phyloP scores from a whole-genome alignment of 345 rosid species.

The Corchorus capsularis region DNA sequence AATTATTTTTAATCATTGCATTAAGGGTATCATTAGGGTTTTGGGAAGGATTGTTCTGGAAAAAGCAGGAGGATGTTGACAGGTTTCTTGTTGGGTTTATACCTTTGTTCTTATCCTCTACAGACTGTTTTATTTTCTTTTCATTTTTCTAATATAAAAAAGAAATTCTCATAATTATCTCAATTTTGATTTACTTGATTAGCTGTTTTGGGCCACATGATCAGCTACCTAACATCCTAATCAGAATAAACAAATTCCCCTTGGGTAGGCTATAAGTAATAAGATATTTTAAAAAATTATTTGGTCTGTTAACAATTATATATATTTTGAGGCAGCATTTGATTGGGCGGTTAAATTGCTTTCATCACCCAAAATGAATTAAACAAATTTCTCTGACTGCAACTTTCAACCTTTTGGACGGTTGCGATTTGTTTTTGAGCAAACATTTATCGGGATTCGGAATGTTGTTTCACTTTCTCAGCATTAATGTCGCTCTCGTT shows the following conservation, averaged over 20 bases:
- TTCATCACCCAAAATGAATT: slow-evolving; percentile 10
- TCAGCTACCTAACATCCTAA: neutral
- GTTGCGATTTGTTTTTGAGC: slow-evolving; percentile 17
- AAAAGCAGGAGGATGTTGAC: slow-evolving; percentile 35
- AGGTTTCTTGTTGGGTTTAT: slow-evolving; percentile 22
- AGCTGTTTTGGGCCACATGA: slow-evolving; percentile 28
- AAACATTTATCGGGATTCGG: neutral
- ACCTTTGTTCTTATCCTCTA: slow-evolving; percentile 31
- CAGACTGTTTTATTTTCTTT: neutral
- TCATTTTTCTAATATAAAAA: neutral
- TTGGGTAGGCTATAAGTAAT: neutral
- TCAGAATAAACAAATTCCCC: neutral
- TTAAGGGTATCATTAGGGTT: slow-evolving; percentile 12
- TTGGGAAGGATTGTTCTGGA: slow-evolving; percentile 37
- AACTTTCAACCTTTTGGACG: slow-evolving; percentile 17
- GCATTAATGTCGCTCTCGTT: neutral
- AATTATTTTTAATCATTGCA: neutral
- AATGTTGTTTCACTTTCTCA: neutral
- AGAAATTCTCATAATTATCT: too few relatives aligned
- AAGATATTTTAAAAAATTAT: neutral
- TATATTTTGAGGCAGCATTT: neutral
- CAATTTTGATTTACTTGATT: neutral
- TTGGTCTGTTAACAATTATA: neutral
- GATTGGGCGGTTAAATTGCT: slow-evolving; percentile 9
- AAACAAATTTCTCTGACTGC: neutral